A percentile compares a stretch with the other conserved stretches of the same genome.
Conservation (phyloP, 2,329 filamentous ascomycete species). For the Ceratocystiopsis brevicomis region DNA sequence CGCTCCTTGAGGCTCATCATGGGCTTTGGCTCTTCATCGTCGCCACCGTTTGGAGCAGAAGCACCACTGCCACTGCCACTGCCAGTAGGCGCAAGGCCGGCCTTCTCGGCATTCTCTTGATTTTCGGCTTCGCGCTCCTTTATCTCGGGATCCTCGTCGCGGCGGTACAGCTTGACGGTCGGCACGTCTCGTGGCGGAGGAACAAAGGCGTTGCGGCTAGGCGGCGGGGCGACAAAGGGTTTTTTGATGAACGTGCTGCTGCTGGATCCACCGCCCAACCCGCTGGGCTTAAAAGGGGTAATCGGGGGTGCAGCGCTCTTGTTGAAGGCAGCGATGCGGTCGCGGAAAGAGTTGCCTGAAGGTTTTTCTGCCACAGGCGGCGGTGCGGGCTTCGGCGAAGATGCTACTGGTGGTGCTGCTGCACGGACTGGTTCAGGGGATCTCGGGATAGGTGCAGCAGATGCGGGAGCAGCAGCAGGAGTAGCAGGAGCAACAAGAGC, state of each 20-base stretch:
- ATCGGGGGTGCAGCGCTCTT: conserved; percentile 69
- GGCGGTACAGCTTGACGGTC: conserved; percentile 57
- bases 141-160: conserved; percentile 70
- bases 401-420: conserved; percentile 15
- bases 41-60: conserved; percentile 11
- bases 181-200: conserved; percentile 54
- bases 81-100: conserved; percentile 31
- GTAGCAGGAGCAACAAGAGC: too few species aligned
- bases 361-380: conserved; percentile 61
- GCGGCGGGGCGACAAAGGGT: conserved; percentile 86
- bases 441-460: conserved; percentile 15
- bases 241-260: conserved; percentile 66
- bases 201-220: conserved; percentile 79
- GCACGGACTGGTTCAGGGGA: conserved; percentile 20
- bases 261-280: conserved; percentile 36
- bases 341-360: conserved; percentile 59
- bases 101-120: conserved; percentile 46
- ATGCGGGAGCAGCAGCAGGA: too few species aligned
- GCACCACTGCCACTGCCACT: too few species aligned
- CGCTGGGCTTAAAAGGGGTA: conserved; percentile 72
- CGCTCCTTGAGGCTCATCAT: conserved; percentile 85
- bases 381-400: conserved; percentile 22
- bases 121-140: conserved; percentile 47
- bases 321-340: conserved; percentile 95
- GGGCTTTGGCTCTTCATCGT: conserved; percentile 73